Percentiles rank a stretch among this genome's conserved stretches.
These are phyloP conservation scores for Marchantia polymorpha DNA, from an alignment of 225 moss, liverwort and hornwort species.

Conservation along the genomic window DNA sequence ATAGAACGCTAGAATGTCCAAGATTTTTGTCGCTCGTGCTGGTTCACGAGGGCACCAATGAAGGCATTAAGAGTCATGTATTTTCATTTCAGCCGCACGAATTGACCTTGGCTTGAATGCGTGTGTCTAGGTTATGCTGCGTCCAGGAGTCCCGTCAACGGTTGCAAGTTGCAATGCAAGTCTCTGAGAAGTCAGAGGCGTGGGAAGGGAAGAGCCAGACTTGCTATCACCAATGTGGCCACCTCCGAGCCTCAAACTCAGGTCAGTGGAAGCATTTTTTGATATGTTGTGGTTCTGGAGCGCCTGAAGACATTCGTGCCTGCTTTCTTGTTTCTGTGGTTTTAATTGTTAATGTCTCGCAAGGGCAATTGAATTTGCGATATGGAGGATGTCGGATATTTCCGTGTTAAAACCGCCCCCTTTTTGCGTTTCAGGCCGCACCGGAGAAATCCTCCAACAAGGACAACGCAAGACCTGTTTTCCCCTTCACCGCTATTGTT, in stretches of 20 bases:
- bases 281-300: no score
- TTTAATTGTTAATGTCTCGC: no score
- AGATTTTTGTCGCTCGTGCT: no score
- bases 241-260: slow-evolving; percentile 41
- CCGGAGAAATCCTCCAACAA: slow-evolving; percentile 33
- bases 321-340: not conserved
- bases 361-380: not conserved
- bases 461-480: slow-evolving; percentile 65
- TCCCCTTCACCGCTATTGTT: slow-evolving; percentile 87
- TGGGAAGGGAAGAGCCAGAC: slow-evolving; percentile 18
- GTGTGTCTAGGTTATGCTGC: slow-evolving; percentile 17
- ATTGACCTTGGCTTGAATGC: not conserved
- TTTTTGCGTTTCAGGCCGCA: not conserved
- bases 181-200: slow-evolving; percentile 4
- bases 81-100: not conserved
- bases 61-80: no score
- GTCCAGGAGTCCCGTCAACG: slow-evolving; percentile 18
- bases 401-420: not conserved
- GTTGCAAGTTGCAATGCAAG: slow-evolving; percentile 29
- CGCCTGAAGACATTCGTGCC: not conserved
- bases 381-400: not conserved
- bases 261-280: not conserved
- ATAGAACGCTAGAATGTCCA: no score
- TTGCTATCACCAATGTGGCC: slow-evolving; percentile 39
- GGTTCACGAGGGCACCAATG: no score